Percentiles rank a stretch among this genome's conserved stretches.
These are phyloP conservation scores for Populus tomentosa DNA, from an alignment of 441 rosid genomes.

Conservation along the genomic window DNA sequence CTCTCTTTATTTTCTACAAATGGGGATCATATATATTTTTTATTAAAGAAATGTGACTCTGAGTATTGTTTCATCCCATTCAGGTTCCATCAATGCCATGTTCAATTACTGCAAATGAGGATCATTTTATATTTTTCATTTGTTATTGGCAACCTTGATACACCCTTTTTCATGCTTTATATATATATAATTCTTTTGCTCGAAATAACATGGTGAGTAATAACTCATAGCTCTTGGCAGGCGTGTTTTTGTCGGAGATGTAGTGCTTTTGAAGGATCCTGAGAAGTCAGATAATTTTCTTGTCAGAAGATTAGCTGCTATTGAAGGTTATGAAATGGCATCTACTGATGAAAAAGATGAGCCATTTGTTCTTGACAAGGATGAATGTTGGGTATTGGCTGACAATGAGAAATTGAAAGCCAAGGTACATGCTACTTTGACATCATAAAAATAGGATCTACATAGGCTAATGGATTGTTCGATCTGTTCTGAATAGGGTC, in stretches of 20 bases:
- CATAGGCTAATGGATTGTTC: background rate
- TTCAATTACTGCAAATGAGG: background rate
- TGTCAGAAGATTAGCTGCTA: conserved; percentile 86
- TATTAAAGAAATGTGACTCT: background rate
- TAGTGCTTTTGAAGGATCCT: conserved; percentile 81
- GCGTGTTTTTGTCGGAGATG: conserved; percentile 78
- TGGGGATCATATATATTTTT: background rate
- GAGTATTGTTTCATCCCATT: background rate
- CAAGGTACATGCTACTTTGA: conserved; percentile 45
- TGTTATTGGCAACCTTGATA: background rate
- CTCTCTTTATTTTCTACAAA: background rate
- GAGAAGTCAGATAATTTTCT: conserved; percentile 45
- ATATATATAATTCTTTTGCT: background rate
- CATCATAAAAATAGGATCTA: background rate
- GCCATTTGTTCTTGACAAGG: conserved; percentile 74
- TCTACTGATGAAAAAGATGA: conserved; percentile 72
- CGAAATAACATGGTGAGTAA: background rate
- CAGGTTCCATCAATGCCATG: background rate
- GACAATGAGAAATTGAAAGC: conserved; percentile 72
- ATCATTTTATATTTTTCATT: background rate
- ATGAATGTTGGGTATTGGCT: conserved; percentile 88
- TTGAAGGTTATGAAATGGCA: conserved; percentile 84
- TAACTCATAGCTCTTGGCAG: conserved; percentile 27
- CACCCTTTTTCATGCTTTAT: background rate
- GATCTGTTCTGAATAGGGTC: background rate